Percentiles rank a stretch among this genome's conserved stretches.
phyloP scores from a whole-genome alignment of 1,284 basidiomycete genomes.

The Malassezia dermatis region DNA sequence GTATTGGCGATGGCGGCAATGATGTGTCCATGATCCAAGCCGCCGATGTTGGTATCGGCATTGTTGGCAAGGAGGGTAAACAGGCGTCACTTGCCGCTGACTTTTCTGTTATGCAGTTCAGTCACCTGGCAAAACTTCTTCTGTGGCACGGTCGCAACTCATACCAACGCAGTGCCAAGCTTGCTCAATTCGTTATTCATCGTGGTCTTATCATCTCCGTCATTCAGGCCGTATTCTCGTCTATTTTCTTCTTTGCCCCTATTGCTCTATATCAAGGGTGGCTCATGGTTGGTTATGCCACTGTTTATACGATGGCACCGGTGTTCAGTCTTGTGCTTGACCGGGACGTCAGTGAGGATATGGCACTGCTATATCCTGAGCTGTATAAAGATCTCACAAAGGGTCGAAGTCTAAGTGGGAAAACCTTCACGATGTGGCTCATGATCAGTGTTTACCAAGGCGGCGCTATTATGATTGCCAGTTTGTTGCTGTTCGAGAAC shows the following conservation, averaged over 20 bases:
- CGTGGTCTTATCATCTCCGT: conserved; percentile 87
- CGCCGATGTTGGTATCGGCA: conserved; percentile 86
- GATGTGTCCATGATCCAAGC: conserved; percentile 95
- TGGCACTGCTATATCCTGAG: conserved; percentile 90
- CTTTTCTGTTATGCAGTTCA: conserved; percentile 94
- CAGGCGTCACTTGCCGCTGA: conserved; percentile 96
- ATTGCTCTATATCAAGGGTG: conserved; percentile 97
- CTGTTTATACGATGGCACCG: conserved; percentile 94
- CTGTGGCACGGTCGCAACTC: conserved; percentile 96
- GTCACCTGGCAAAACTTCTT: conserved; percentile 82
- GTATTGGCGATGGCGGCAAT: conserved; percentile 90
- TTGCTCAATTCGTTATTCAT: conserved; percentile 97
- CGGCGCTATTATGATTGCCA: conserved; percentile 96
- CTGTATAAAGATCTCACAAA: conserved; percentile 86
- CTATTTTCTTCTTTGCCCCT: conserved; percentile 97
- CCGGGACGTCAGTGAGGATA: conserved; percentile 85
- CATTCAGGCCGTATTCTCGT: conserved; percentile 77
- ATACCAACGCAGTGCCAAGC: conserved; percentile 91
- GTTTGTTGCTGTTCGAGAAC: conserved; percentile 86
- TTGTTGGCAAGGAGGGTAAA: conserved; percentile 96
- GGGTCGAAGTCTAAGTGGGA: conserved; percentile 65
- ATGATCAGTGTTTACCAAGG: conserved; percentile 98
- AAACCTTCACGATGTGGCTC: conserved; percentile 96
- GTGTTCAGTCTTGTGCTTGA: conserved; percentile 95
- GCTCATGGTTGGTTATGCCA: conserved; percentile 96